A percentile compares a stretch with the other conserved stretches of the same genome.
These are phyloP conservation scores for Nothophytophthora sp. DNA, from an alignment of 352 stramenopile species.

Conservation along the genomic window DNA sequence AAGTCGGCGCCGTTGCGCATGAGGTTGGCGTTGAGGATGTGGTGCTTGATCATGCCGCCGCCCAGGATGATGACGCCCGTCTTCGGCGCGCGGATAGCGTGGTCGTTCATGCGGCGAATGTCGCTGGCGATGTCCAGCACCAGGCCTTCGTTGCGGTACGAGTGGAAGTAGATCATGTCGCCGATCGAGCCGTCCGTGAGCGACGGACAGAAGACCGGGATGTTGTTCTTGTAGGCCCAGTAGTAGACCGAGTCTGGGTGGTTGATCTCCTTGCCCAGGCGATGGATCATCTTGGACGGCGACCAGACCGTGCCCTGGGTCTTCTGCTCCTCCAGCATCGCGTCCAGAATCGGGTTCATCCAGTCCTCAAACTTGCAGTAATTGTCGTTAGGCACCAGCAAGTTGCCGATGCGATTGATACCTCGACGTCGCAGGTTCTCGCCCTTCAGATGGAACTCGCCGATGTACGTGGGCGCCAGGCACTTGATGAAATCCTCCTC, in stretches of 20 bases:
- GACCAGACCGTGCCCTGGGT: conserved; percentile 92
- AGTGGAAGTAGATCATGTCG: conserved; percentile 99
- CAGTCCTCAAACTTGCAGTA: conserved; percentile 99
- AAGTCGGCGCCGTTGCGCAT: conserved; percentile 99
- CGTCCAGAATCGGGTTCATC: conserved; percentile 96
- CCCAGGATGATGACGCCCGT: conserved; percentile 99
- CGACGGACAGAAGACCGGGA: conserved; percentile 99
- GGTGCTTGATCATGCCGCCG: conserved; percentile 98
- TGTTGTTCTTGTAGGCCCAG: conserved; percentile 99
- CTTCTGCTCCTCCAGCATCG: conserved; percentile 99
- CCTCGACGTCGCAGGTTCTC: conserved; percentile 93
- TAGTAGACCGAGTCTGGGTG: conserved; percentile 99
- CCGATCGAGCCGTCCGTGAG: conserved; percentile 99
- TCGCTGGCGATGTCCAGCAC: conserved; percentile 97
- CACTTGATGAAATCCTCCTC: conserved; percentile 99
- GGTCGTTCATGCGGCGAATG: conserved; percentile 98
- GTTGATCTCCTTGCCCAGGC: conserved; percentile 97
- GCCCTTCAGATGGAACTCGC: conserved; percentile 97
- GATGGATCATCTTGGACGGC: conserved; percentile 97
- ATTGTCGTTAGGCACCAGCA: conserved; percentile 99
- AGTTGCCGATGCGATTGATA: conserved; percentile 99
- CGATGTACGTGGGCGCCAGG: conserved; percentile 97
- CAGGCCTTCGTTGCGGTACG: conserved; percentile 98
- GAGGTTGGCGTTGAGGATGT: conserved; percentile 99
- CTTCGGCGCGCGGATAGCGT: conserved; percentile 93